Base-by-base conservation (phyloP, 768 basidiomycete species). In the Leccinellum albellum region DNA sequence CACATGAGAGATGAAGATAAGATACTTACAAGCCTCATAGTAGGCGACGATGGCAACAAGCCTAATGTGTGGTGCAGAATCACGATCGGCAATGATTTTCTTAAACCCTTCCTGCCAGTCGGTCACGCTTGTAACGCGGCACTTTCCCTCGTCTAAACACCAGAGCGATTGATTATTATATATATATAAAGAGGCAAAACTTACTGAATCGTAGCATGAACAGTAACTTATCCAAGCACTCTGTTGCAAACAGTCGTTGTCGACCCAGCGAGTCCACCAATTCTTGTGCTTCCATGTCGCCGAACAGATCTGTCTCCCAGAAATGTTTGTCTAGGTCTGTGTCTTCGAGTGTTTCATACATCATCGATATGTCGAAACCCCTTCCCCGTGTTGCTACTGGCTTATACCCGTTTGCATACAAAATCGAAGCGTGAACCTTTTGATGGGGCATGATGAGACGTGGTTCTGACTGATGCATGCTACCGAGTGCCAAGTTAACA, bases 1-100 rank as follows among this genome's bases (percentile, higher is more conserved):
- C 3, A 9, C 6, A 10, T 20, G 15, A 7, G 5, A 17, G 33
- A 32, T 10, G 5, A 6, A 37, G 1, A 37, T 10, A 31, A 10
- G 29, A 29, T 21, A 37, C 66, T 46, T 17, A 68, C 66, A 58
- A 26, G 12, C 59, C 24, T 67, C 66, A 6, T 56, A 63, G 48
- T 65, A 67, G 12, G 66, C 44, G 23, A 45, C 44, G 14, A 45
- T 45, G 44, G 44, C 20, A 24, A 45, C 23, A 24, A 45, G 44
- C 44, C 13, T 45, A 15, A 45, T 23, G 7, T 21, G 23, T 14
- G 44, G 23, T 21, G n/a, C 20, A 8, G 13, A 45, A 15, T 45
- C 44, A 6, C 14, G 3, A 14, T 24, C 23, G 13, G 6, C 3
- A 15, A 45, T 45, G 44, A 45, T 14, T 14, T 15, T 24, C 23